Evolutionary conservation across 352 stramenopile genomes (phyloP).

Genomic region (Saprolegnia parasitica): DNA sequence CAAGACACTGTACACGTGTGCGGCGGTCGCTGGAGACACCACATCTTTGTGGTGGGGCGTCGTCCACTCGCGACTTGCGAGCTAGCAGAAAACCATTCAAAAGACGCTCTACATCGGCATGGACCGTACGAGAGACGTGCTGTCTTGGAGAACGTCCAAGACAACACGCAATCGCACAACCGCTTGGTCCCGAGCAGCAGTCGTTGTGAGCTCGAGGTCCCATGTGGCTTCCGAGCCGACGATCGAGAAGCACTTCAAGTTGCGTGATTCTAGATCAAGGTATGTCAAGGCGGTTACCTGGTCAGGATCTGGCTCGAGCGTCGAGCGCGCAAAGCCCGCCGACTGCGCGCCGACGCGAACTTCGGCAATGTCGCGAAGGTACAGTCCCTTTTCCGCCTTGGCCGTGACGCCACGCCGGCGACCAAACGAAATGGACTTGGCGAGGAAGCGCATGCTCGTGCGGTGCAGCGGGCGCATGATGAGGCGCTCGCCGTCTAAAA

Average conservation of each 20-base stretch:
- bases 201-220: not conserved
- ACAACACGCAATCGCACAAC: slow-evolving; percentile 13
- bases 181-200: slow-evolving; percentile 3
- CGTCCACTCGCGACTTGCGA: slow-evolving; percentile 1
- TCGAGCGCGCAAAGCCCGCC: not conserved
- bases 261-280: no score
- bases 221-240: slow-evolving; percentile 7
- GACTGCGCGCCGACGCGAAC: not conserved
- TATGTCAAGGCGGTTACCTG: not conserved
- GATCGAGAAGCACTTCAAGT: slow-evolving; percentile 21
- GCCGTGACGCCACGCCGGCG: not conserved
- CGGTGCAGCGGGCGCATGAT: not conserved
- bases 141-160: slow-evolving; percentile 14
- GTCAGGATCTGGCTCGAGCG: not conserved
- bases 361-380: slow-evolving; percentile 17
- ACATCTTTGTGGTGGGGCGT: not conserved
- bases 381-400: slow-evolving; percentile 11
- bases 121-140: not conserved
- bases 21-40: no score
- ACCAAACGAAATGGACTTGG: not conserved
- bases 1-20: no score
- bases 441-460: slow-evolving; percentile 1
- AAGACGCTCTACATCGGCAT: not conserved
- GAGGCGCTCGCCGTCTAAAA: slow-evolving; percentile 16
- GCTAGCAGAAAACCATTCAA: not conserved